Evolutionary conservation across 1,284 basidiomycete genomes (phyloP), one percentile per base, ranked within the genome.

Genomic region (Ceratobasidium papillatum): DNA sequence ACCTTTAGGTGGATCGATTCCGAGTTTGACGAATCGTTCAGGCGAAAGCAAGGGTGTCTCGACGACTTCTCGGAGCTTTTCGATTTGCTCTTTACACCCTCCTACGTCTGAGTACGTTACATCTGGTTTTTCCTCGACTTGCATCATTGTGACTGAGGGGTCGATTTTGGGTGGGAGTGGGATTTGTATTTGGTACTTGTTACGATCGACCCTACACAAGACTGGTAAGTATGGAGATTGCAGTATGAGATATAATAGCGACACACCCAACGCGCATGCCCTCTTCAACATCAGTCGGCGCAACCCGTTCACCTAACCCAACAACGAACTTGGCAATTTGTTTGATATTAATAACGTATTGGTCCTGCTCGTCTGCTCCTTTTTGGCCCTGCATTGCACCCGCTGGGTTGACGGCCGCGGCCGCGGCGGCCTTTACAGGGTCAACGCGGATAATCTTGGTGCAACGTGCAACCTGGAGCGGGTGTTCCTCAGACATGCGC

Each of bases 271-370:
- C 98, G 64, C 98, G 92, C 98, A 99, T 99, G 54, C 98, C 98
- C 85, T 99, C 98, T 82, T 99, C 98, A 74, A 99, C 96, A 85
- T 99, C 98, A 7, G 96, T 98, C 1, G 96, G 95, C 32, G 98
- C 95, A 1, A 99, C 95, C 69, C 95, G 91, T 78, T 99, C 98
- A 27, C 96, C 96, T 14, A 99, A 86, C 9, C 96, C 96, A 47
- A 99, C 98, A 17, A 99, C 98, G 81, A 99, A 99, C 84, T 99
- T 99, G 36, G 98, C 98, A 80, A 99, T 98, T 85, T 99, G 98
- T 84, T 99, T 98, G 84, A 99, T 96, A 82, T 98, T 98, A 84
- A 99, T 99, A 79, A 99, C 95, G 83, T 99, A 99, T 84, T 98
- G 96, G 85, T 99, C 96, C 80, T 96, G 95, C 81, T 99, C 97